phyloP scores from a whole-genome alignment of 2,329 filamentous ascomycete genomes.

The Fusarium citri region DNA sequence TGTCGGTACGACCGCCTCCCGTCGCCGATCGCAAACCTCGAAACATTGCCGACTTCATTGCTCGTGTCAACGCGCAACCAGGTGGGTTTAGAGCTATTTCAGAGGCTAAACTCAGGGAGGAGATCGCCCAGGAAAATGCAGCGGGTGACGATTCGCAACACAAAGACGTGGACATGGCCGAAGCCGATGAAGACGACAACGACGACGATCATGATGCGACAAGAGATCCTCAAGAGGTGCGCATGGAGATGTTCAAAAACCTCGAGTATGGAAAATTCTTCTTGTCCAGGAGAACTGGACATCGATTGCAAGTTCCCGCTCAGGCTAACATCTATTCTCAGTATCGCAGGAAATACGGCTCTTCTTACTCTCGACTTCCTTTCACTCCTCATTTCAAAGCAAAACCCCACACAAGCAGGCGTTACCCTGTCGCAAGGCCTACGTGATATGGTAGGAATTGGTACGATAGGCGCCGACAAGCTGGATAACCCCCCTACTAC shows the following conservation, averaged over 20 bases:
- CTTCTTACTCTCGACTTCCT: conserved; percentile 83
- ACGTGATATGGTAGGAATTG: conserved; percentile 77
- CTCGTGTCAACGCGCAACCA: conserved; percentile 80
- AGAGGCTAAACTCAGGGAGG: conserved; percentile 76
- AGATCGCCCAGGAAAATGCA: conserved; percentile 65
- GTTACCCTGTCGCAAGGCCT: conserved; percentile 77
- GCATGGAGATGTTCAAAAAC: conserved; percentile 68
- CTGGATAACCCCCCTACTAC: conserved; percentile 71
- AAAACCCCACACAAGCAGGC: conserved; percentile 76
- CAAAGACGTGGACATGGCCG: conserved; percentile 59
- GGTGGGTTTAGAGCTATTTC: conserved; percentile 85
- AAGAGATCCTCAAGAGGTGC: conserved; percentile 61
- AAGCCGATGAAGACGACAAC: conserved; percentile 57
- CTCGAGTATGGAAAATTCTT: conserved; percentile 63
- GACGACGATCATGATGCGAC: conserved; percentile 56
- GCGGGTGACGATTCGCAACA: conserved; percentile 58
- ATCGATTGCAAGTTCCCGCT: too few relatives aligned
- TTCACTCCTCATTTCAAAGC: conserved; percentile 85
- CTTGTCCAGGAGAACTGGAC: background rate
- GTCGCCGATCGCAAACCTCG: conserved; percentile 67
- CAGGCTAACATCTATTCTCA: conserved; percentile 33
- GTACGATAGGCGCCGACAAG: conserved; percentile 77
- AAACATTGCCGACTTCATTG: conserved; percentile 78
- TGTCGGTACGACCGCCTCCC: conserved; percentile 58
- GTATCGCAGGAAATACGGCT: conserved; percentile 64